These are phyloP conservation scores for Lindgomyces ingoldianus DNA, from an alignment of 495 filamentous ascomycete genomes.

Conservation along the genomic window DNA sequence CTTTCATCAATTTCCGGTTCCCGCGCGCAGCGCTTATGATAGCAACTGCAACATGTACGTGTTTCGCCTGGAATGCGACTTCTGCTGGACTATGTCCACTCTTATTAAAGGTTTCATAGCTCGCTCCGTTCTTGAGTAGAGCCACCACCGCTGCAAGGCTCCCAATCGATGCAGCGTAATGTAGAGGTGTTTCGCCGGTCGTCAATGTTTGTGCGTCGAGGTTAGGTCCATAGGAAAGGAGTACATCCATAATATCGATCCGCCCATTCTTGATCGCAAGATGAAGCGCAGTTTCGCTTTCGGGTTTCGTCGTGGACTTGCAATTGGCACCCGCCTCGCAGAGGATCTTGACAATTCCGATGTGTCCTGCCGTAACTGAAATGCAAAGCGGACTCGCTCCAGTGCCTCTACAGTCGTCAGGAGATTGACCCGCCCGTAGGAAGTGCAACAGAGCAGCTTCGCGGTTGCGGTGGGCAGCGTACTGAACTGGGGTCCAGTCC, in stretches of 20 bases:
- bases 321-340: slow-evolving; percentile 20
- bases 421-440: slow-evolving; percentile 22
- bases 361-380: slow-evolving; percentile 19
- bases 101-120: slow-evolving; percentile 8
- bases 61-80: slow-evolving; percentile 14
- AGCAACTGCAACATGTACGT: slow-evolving; percentile 31
- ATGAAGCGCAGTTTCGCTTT: slow-evolving; percentile 29
- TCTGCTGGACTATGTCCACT: slow-evolving; percentile 23
- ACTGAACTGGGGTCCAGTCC: slow-evolving; percentile 27
- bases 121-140: slow-evolving; percentile 19
- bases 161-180: slow-evolving; percentile 28
- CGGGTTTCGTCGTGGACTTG: slow-evolving; percentile 10
- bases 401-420: slow-evolving; percentile 10
- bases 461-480: slow-evolving; percentile 22
- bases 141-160: slow-evolving; percentile 20
- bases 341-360: slow-evolving; percentile 13
- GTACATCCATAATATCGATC: slow-evolving; percentile 19
- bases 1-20: slow-evolving; percentile 24
- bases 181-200: slow-evolving; percentile 28
- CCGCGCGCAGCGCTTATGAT: slow-evolving; percentile 29
- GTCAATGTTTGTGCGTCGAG: slow-evolving; percentile 10
- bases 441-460: slow-evolving; percentile 31
- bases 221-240: slow-evolving; percentile 20
- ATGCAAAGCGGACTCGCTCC: slow-evolving; percentile 17
- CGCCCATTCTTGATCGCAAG: slow-evolving; percentile 23